phyloP scores from a whole-genome alignment of 139 green algal genomes.

The Pleodorina starrii region DNA sequence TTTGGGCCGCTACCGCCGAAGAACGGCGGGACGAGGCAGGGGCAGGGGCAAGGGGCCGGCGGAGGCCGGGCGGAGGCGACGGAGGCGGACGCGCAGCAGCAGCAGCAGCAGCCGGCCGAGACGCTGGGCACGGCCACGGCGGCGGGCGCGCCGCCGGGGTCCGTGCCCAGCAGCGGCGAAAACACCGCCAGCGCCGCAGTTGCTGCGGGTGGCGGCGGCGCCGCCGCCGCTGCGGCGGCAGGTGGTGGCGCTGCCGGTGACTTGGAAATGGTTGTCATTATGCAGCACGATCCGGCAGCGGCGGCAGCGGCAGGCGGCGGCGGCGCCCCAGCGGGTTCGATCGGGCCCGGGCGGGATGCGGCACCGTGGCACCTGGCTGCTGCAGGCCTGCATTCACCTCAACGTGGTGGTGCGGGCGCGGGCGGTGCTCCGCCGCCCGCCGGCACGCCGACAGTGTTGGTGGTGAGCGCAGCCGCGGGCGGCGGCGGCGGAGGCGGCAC shows the following conservation, averaged over 20 bases:
- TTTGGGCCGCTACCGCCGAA: slow-evolving; percentile 34
- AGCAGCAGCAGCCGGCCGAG: neutral
- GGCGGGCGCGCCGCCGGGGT: neutral
- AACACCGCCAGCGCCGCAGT: too few relatives aligned
- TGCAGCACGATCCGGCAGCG: neutral
- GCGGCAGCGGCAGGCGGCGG: neutral
- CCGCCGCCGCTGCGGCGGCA: neutral
- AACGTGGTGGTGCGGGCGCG: too few relatives aligned
- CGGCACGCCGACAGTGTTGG: neutral
- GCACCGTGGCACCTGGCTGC: too few relatives aligned
- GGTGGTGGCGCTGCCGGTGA: neutral
- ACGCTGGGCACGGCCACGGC: neutral
- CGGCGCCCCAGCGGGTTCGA: too few relatives aligned
- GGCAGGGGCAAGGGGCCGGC: neutral
- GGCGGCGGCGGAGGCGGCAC: neutral
- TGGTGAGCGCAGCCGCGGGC: neutral
- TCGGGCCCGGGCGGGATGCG: too few relatives aligned
- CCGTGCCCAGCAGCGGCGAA: neutral
- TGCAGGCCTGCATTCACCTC: too few relatives aligned
- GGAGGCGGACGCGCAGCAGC: neutral
- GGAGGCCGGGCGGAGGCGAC: neutral
- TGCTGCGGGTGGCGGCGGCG: neutral
- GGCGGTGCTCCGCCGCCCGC: neutral
- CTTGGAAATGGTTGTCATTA: slow-evolving; percentile 17
- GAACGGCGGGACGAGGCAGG: neutral